Base-by-base conservation (phyloP, 768 basidiomycete species). In the Leccinum olivaceopallidum region DNA sequence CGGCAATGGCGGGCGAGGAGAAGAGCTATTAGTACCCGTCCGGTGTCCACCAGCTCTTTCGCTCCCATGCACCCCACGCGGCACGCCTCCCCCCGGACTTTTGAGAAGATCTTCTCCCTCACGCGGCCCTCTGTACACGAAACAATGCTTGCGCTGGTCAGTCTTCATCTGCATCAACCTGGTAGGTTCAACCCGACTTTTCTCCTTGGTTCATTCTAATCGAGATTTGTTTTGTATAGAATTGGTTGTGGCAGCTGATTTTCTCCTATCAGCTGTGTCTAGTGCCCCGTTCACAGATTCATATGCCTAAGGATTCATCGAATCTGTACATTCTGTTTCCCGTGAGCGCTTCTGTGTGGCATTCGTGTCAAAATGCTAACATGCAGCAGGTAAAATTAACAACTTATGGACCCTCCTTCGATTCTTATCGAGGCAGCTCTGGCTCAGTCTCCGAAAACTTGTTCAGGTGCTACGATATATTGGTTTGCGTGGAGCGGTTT, bases 121-220 rank as follows among this genome's bases (percentile, higher is more conserved):
- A 5, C 71, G 77, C 0, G 69, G 76, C 8, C 73, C 74, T 12
- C 72, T 75, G 18, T 75, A 75, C 14, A 57, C 60, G 14, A 30
- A 55, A 7, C 58, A 53, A 42, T 20, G 72, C 70, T 8, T 78
- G 76, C 57, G 67, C 60, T 32, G 71, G 75, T n/a, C 16, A 57
- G 20, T 78, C 58, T 73, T 68, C 47, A 73, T 77, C 53, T 74
- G 72, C 58, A 68, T 78, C 13, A 77, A 78, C 61, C 24, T 75
- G 44, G 74, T 75, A 18, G 2, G 73, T 63, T 3, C 4, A 48
- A 8, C 12, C 18, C 6, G n/a, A 18, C 5, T 55, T 54, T 42
- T 22, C 22, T 22, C 6, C 24, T 16, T 44, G 34, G 2, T 28
- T 1, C 1, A 10, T 53, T 34, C 44, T 39, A 52, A 47, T 3